These are phyloP conservation scores for Inga oerstediana DNA, from an alignment of 306 rosid genomes.

Conservation along the genomic window DNA sequence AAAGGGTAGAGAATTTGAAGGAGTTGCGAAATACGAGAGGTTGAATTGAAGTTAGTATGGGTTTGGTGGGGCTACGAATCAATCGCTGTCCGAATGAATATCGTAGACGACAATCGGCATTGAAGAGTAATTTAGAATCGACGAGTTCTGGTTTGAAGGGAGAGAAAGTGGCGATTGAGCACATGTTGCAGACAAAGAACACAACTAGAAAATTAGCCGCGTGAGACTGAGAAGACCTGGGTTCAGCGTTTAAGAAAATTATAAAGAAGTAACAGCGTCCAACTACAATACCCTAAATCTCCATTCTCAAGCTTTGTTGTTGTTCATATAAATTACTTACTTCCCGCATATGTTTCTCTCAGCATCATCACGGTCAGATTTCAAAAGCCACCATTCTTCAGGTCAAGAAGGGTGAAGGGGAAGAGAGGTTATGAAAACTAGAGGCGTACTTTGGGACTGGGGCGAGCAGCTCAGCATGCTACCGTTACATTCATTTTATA, in stretches of 20 bases:
- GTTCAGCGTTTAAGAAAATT: neutral
- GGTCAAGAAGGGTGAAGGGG: neutral
- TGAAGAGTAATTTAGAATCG: conserved; percentile 16
- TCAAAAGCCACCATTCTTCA: neutral
- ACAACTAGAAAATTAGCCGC: neutral
- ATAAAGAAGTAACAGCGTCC: neutral
- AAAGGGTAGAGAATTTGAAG: conserved; percentile 15
- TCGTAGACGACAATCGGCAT: neutral
- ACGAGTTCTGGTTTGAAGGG: neutral
- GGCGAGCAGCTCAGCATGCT: neutral
- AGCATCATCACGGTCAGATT: neutral
- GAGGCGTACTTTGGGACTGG: neutral
- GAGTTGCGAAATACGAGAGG: neutral
- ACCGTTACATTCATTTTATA: too few relatives aligned
- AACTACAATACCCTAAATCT: neutral
- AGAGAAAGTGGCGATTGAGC: conserved; percentile 30
- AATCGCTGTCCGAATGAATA: neutral
- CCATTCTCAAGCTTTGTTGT: neutral
- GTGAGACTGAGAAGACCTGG: neutral
- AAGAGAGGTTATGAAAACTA: neutral
- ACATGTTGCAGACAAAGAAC: conserved; percentile 18
- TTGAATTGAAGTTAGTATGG: conserved; percentile 31
- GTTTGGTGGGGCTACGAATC: conserved; percentile 23
- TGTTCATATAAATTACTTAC: neutral
- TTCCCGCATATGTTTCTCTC: neutral